Evolutionary conservation across 1,139 yeast species (phyloP).

Genomic region (Scheffersomyces segobiensis): DNA sequence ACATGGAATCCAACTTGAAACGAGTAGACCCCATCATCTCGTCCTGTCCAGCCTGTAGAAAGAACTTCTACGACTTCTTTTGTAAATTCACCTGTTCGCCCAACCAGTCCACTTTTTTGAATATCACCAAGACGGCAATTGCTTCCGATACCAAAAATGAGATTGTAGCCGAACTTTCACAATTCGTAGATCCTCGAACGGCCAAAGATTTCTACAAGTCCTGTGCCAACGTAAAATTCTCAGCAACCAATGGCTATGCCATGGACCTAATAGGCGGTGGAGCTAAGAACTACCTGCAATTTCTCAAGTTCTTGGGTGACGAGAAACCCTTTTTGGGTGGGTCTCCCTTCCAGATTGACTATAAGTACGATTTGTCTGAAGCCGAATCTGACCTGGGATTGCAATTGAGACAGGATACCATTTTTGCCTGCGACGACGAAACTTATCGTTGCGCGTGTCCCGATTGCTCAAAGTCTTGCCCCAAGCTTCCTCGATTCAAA

Average conservation of each 20-base stretch:
- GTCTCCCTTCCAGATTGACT: slow-evolving; percentile 92
- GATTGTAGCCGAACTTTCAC: slow-evolving; percentile 72
- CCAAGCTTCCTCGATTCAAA: slow-evolving; percentile 52
- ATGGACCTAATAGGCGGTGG: slow-evolving; percentile 98
- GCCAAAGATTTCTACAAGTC: slow-evolving; percentile 75
- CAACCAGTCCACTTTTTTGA: slow-evolving; percentile 71
- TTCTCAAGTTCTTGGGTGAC: slow-evolving; percentile 87
- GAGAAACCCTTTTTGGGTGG: slow-evolving; percentile 93
- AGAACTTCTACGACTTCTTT: slow-evolving; percentile 80
- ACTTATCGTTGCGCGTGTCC: slow-evolving; percentile 85
- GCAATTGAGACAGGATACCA: slow-evolving; percentile 27
- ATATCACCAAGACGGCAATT: slow-evolving; percentile 55
- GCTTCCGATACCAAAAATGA: slow-evolving; percentile 55
- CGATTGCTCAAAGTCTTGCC: slow-evolving; percentile 84
- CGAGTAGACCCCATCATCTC: slow-evolving; percentile 79
- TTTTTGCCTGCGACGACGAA: slow-evolving; percentile 60
- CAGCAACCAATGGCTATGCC: slow-evolving; percentile 94
- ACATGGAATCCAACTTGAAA: slow-evolving; percentile 53
- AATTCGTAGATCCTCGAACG: slow-evolving; percentile 57
- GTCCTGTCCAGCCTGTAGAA: slow-evolving; percentile 92
- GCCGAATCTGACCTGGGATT: slow-evolving; percentile 21
- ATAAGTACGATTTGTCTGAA: slow-evolving; percentile 46
- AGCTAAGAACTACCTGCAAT: slow-evolving; percentile 69
- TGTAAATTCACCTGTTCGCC: slow-evolving; percentile 93
- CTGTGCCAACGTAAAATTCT: slow-evolving; percentile 85